phyloP scores from a whole-genome alignment of 148 eudicot species.

The Cornus controversa region DNA sequence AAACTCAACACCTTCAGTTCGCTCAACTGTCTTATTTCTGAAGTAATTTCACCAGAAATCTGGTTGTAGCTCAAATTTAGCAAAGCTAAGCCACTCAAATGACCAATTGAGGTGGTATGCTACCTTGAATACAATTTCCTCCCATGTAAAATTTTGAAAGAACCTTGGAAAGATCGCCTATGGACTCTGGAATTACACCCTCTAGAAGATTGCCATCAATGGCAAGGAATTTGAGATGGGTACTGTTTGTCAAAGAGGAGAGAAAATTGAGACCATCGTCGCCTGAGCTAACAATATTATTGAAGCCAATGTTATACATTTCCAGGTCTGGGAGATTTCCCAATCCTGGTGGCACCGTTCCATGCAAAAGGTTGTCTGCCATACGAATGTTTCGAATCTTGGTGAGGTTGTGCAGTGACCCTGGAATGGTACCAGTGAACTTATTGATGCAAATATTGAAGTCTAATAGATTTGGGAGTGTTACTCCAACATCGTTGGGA shows the following conservation, averaged over 20 bases:
- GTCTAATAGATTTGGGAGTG: conserved; percentile 43
- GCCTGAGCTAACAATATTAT: conserved; percentile 33
- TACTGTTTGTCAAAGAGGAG: conserved; percentile 35
- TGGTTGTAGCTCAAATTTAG: conserved; percentile 21
- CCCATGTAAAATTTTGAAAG: conserved; percentile 39
- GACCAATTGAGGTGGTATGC: conserved; percentile 32
- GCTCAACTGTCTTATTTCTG: conserved; percentile 29
- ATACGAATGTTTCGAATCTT: conserved; percentile 38
- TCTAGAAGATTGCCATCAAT: conserved; percentile 40
- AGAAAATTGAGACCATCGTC: conserved; percentile 39
- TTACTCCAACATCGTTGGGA: conserved; percentile 39
- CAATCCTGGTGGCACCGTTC: conserved; percentile 49
- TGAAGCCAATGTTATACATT: conserved; percentile 46
- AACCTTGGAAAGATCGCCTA: conserved; percentile 48
- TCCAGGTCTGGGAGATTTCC: conserved; percentile 45
- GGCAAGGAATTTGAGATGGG: conserved; percentile 36
- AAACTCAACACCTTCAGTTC: conserved; percentile 25
- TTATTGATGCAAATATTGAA: conserved; percentile 45
- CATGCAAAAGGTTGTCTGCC: conserved; percentile 42
- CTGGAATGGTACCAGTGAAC: conserved; percentile 53
- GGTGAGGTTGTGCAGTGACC: conserved; percentile 50
- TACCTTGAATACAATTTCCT: conserved; percentile 27
- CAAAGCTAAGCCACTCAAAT: conserved; percentile 18
- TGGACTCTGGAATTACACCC: conserved; percentile 44
- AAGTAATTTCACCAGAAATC: conserved; percentile 33